Base-by-base conservation (phyloP, 169 alveolate genomes). In the Eimeria acervulina region DNA sequence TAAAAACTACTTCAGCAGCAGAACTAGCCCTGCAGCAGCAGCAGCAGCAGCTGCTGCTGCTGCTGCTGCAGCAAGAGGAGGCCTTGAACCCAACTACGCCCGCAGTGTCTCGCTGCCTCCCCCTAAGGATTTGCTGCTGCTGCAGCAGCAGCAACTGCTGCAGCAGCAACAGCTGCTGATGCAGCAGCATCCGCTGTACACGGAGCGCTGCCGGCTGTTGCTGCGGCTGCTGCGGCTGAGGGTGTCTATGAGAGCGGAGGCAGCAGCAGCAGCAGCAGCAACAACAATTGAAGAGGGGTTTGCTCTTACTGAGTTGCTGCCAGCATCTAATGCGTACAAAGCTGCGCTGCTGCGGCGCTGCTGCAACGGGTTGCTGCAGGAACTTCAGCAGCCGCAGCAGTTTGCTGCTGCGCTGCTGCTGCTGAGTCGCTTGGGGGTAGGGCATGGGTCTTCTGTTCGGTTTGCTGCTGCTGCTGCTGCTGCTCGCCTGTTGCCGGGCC, bases 401-500 rank as follows among this genome's bases (percentile, higher is more conserved):
- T 55, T 55, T 55, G 66, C 66, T 55, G 66, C 66, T 55, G 66
- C 66, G 38, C 66, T 72, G 84, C 78, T 26, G 91, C 42, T 91
- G 76, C 83, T 51, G n/a, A 84, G 90, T 38, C 55, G 95, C 70
- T 76, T 91, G 12, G 91, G 91, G 0, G 91, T 91, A 13, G 85
- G 95, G 28, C 95, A 91, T 47, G 95, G 95, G 19, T 91, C 95
- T 40, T 42, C 81, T 47, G 81, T 51, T 7, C 95, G 95, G 42
- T 91, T 91, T 72, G 95, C 95, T 44, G 63, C 85, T 40, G 95
- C 91, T 26, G 80, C 52, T n/a, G 95, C 91, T 47, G 90, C 85
- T 31, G 66, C 81, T 23, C 90, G 83, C 66, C 68, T 72, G 21
- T 90, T 91, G 36, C 66, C 66, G 4, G 66, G 15, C 17, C 40